Percentiles rank a stretch among this genome's conserved stretches.
Conservation (phyloP, 139 green algal species). For the Gonium pectorale region DNA sequence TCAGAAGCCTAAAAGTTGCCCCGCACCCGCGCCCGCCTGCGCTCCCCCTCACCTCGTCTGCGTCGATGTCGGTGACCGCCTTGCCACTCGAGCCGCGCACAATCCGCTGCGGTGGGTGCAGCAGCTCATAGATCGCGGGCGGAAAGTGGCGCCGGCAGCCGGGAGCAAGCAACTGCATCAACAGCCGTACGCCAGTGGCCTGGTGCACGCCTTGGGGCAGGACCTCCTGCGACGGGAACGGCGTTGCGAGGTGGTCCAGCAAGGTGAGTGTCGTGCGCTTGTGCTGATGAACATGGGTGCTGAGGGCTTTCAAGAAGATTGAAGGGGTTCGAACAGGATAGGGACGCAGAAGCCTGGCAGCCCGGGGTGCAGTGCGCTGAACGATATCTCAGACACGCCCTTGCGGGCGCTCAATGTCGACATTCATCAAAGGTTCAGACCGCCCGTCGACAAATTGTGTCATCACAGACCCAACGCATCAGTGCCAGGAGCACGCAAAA, state of each 20-base stretch:
- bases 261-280: no score
- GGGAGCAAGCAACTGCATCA: slow-evolving; percentile 84
- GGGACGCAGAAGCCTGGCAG: no score
- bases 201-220: slow-evolving; percentile 65
- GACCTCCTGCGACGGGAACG: slow-evolving; percentile 58
- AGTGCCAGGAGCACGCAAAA: neutral
- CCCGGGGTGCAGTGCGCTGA: no score
- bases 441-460: slow-evolving; percentile 81
- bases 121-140: slow-evolving; percentile 60
- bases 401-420: slow-evolving; percentile 62
- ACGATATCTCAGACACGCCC: slow-evolving; percentile 64
- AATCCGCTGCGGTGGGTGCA: slow-evolving; percentile 63
- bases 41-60: slow-evolving; percentile 53
- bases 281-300: no score
- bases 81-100: slow-evolving; percentile 48
- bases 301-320: no score
- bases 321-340: no score
- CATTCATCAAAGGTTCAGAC: slow-evolving; percentile 83
- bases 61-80: slow-evolving; percentile 51
- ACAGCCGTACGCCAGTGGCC: slow-evolving; percentile 63
- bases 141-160: slow-evolving; percentile 75
- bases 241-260: neutral
- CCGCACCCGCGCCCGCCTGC: neutral
- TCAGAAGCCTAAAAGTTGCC: neutral
- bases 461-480: slow-evolving; percentile 60